Conservation (phyloP, 1,284 basidiomycete species). For the Gymnopus androsaceus region DNA sequence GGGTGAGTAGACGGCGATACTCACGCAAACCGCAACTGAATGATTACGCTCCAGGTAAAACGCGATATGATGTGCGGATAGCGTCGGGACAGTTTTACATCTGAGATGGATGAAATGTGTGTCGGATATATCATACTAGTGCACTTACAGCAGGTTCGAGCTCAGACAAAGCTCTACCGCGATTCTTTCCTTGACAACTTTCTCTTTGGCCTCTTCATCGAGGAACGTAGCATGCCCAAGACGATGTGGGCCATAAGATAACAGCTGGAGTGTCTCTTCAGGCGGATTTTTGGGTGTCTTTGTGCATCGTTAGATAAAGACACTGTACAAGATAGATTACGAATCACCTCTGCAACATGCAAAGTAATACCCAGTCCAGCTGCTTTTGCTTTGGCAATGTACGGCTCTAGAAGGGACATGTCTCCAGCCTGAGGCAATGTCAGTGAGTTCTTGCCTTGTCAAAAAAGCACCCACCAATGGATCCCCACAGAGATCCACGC, state of each 20-base stretch:
- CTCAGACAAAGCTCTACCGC: slow-evolving; percentile 81
- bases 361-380: slow-evolving; percentile 70
- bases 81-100: slow-evolving; percentile 64
- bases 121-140: not conserved
- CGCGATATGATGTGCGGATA: slow-evolving; percentile 73
- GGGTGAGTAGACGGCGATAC: slow-evolving; percentile 29
- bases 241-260: slow-evolving; percentile 66
- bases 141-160: slow-evolving; percentile 73
- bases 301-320: slow-evolving; percentile 22
- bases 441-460: not conserved
- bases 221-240: slow-evolving; percentile 85
- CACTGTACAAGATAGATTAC: not conserved
- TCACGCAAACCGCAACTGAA: slow-evolving; percentile 75
- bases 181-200: slow-evolving; percentile 58
- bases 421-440: slow-evolving; percentile 48
- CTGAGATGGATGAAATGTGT: slow-evolving; percentile 33
- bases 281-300: slow-evolving; percentile 53
- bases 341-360: slow-evolving; percentile 76
- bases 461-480: slow-evolving; percentile 43
- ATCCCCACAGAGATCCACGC: slow-evolving; percentile 81
- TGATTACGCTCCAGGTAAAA: slow-evolving; percentile 66
- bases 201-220: slow-evolving; percentile 55
- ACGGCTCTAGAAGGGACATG: slow-evolving; percentile 51
- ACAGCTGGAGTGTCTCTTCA: slow-evolving; percentile 63
- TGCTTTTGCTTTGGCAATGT: slow-evolving; percentile 56